phyloP scores from a whole-genome alignment of 495 filamentous ascomycete species.

The Penicillium paxilli region DNA sequence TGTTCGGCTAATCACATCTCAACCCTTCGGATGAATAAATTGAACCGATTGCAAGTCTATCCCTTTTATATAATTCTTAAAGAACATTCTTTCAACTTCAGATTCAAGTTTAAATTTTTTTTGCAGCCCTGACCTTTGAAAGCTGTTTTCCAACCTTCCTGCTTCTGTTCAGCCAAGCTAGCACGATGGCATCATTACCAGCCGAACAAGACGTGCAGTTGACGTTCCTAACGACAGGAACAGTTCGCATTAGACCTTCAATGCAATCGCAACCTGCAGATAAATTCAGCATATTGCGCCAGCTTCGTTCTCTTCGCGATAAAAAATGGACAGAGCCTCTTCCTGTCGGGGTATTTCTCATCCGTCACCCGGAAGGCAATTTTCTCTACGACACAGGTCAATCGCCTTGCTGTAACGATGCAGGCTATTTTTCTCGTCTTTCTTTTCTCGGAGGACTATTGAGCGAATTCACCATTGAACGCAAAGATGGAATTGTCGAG shows the following conservation, averaged over 20 bases:
- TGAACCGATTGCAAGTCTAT: no score
- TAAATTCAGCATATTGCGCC: slow-evolving; percentile 19
- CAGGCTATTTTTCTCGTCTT: slow-evolving; percentile 25
- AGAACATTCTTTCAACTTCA: background rate
- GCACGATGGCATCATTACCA: background rate
- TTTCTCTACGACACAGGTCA: slow-evolving; percentile 35
- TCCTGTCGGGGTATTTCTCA: slow-evolving; percentile 30
- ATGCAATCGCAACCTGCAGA: slow-evolving; percentile 26
- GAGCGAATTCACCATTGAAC: slow-evolving; percentile 17
- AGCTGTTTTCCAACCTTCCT: background rate
- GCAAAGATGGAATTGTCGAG: slow-evolving; percentile 20
- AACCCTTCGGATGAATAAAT: no score
- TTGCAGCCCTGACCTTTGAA: background rate
- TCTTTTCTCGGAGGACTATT: slow-evolving; percentile 12
- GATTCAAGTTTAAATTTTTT: background rate
- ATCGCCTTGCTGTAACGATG: slow-evolving; percentile 28
- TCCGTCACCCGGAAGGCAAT: slow-evolving; percentile 26
- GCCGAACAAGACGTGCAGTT: slow-evolving; percentile 9
- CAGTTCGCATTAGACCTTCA: slow-evolving; percentile 21
- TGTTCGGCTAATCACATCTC: no score
- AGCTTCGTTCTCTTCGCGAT: slow-evolving; percentile 24
- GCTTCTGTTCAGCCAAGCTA: background rate
- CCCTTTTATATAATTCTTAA: no score
- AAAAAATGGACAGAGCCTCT: slow-evolving; percentile 22
- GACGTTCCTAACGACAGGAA: slow-evolving; percentile 23